Base-by-base conservation (phyloP, 192 early-diverging fungal genomes). In the Linderina pennispora region DNA sequence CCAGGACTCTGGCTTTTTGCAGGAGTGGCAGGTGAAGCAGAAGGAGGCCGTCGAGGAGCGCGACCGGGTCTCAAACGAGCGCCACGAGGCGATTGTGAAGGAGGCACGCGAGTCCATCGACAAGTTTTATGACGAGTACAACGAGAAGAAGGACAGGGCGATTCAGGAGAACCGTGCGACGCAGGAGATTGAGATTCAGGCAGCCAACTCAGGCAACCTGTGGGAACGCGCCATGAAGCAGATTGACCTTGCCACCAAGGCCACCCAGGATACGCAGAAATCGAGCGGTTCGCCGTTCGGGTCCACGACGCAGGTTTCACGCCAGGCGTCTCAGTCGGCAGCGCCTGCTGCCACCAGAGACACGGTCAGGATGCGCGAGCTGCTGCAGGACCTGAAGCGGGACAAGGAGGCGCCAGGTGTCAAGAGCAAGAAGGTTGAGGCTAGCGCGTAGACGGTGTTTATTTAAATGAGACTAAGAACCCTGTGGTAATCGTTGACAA, bases 101-200 rank as follows among this genome's bases (percentile, higher is more conserved):
- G 64, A 75, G 44, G 87, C 87, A 15, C 69, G 73, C 32, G 74
- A 78, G 26, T 74, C 76, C 15, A 80, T 89, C 51, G 87, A 89
- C 53, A 72, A 75, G 49, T 89, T 87, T 57, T 89, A 89, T 50
- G 83, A 82, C 37, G 87, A 87, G 43, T 89, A 89, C 35, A 89
- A 89, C 37, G 79, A 81, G 53, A 84, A 77, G 64, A 82, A 80
- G 48, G 76, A 80, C 25, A 75, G 72, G 32, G 70, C 81, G 1
- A 78, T 86, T 22, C 65, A 76, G 48, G 68, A 80, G 48, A 87
- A 87, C 69, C 50, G 75, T 17, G 68, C 68, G 15, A 59, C 42
- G 36, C 64, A 77, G 58, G 65, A 63, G 26, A 52, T 72, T 17
- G 75, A 77, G 35, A 22, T 62, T 3, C 75, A 77, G 44, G 50